Evolutionary conservation across 192 early-diverging fungal species (phyloP).

Genomic region (Umbelopsis ramanniana): DNA sequence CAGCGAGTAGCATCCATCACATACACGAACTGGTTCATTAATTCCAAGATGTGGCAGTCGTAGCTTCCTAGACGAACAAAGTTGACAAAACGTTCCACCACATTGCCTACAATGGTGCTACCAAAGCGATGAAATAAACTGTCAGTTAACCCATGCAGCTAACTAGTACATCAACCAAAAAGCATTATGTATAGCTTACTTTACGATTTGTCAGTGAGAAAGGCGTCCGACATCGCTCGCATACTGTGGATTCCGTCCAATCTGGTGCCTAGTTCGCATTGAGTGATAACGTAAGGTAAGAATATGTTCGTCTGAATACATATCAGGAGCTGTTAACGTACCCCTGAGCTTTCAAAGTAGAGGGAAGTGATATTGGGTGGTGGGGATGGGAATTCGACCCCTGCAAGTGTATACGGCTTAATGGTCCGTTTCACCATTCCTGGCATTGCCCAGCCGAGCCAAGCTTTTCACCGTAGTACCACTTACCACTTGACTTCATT

Average conservation of each 20-base stretch:
- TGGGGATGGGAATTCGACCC: conserved; percentile 71
- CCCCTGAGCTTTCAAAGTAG: conserved; percentile 85
- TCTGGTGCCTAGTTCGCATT: conserved; percentile 73
- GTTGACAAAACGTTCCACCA: conserved; percentile 85
- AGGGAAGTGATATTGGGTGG: conserved; percentile 54
- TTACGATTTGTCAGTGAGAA: conserved; percentile 94
- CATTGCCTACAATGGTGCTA: conserved; percentile 94
- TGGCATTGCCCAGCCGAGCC: not conserved
- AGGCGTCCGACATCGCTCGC: conserved; percentile 85
- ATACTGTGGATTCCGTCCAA: conserved; percentile 90
- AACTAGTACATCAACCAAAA: not conserved
- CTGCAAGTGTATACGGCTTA: conserved; percentile 10
- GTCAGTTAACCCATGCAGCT: not conserved
- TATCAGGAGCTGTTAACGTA: conserved; percentile 30
- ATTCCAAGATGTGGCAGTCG: conserved; percentile 84
- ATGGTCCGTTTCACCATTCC: too few species aligned
- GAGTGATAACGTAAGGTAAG: not conserved
- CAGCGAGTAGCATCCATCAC: conserved; percentile 84
- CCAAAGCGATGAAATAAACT: not conserved
- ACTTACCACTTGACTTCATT: conserved; percentile 63
- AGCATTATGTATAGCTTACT: not conserved
- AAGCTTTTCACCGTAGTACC: not conserved
- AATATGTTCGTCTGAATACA: not conserved
- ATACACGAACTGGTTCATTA: conserved; percentile 88
- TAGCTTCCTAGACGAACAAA: conserved; percentile 86